Percentiles rank a stretch among this genome's conserved stretches.
Evolutionary conservation across 768 basidiomycete genomes (phyloP).

Genomic region (Vishniacozyma victoriae): DNA sequence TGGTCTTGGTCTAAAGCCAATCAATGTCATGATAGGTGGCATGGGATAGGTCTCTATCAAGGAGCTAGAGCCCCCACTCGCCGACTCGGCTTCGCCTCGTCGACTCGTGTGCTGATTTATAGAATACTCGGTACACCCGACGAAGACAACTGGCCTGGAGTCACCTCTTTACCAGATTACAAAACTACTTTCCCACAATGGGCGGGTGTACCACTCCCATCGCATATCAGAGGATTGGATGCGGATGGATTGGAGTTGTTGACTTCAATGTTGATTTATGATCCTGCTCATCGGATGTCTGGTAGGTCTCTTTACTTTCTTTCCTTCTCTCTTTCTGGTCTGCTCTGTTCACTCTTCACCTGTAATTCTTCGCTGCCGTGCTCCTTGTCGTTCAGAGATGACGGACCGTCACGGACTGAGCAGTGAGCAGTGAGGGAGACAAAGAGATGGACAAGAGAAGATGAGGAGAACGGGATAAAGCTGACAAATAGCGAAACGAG

Average conservation of each 20-base stretch:
- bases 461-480: too few species aligned
- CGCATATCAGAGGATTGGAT: conserved; percentile 67
- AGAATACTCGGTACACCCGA: conserved; percentile 92
- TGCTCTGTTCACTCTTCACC: background rate
- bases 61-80: too few species aligned
- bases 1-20: background rate
- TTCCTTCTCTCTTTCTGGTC: background rate
- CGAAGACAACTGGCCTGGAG: conserved; percentile 87
- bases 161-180: conserved; percentile 82
- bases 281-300: conserved; percentile 85
- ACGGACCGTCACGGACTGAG: too few species aligned
- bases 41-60: too few species aligned
- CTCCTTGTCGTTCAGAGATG: too few species aligned
- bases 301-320: conserved; percentile 56
- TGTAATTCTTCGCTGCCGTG: too few species aligned
- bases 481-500: conserved; percentile 55
- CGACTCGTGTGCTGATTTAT: too few species aligned
- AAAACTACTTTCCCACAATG: conserved; percentile 96
- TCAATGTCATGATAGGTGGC: background rate
- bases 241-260: conserved; percentile 73
- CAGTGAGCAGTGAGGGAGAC: too few species aligned
- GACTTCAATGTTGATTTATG: conserved; percentile 71
- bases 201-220: conserved; percentile 65
- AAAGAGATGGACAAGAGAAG: too few species aligned
- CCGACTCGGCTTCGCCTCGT: too few species aligned